Conservation (phyloP, 306 rosid genomes). For the Medicago arabica region DNA sequence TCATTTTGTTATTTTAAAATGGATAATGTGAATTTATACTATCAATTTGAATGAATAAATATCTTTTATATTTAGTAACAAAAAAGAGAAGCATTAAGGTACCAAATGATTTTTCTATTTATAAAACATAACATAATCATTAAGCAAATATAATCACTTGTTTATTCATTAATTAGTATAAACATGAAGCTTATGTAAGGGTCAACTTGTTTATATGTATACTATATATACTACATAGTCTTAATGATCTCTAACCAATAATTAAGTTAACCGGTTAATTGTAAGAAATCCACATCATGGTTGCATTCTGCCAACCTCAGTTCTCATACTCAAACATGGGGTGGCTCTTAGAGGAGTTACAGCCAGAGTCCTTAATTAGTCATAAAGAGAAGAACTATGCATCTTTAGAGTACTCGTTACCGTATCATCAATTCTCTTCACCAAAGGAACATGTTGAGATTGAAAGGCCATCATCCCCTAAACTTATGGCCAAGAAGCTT, state of each 20-base stretch:
- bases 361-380: constrained; percentile 2
- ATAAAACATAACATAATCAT: too few relatives aligned
- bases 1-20: too few relatives aligned
- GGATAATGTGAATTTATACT: too few relatives aligned
- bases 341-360: constrained; percentile 41
- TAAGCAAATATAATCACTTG: too few relatives aligned
- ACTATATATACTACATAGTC: neutral
- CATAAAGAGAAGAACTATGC: neutral
- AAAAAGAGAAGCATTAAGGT: too few relatives aligned
- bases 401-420: constrained; percentile 9
- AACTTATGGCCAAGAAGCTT: constrained; percentile 53
- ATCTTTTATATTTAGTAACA: too few relatives aligned
- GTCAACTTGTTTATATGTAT: neutral
- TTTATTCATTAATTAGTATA: too few relatives aligned
- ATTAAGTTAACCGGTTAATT: neutral
- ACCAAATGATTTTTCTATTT: too few relatives aligned
- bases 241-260: neutral
- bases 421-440: constrained; percentile 15
- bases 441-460: neutral
- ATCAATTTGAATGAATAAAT: too few relatives aligned
- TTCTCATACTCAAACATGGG: constrained; percentile 37
- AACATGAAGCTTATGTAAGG: neutral
- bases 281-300: constrained; percentile 28
- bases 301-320: constrained; percentile 35
- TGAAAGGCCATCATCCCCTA: neutral